Percentiles rank a stretch among this genome's conserved stretches.
Evolutionary conservation across 2,329 filamentous ascomycete genomes (phyloP).

Genomic region (Cordyceps cicadae): DNA sequence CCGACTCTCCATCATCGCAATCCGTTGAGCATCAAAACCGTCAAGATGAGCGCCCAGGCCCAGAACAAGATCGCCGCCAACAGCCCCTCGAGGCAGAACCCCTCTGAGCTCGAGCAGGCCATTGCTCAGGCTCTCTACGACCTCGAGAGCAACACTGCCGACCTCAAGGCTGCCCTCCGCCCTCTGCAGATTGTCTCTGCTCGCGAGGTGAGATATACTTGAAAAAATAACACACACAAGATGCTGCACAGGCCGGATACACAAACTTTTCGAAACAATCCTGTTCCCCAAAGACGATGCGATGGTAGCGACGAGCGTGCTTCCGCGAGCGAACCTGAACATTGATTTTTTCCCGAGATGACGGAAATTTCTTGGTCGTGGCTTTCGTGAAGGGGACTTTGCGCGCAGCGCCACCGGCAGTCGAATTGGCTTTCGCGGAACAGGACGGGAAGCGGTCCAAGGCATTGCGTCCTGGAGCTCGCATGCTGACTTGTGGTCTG

Average conservation of each 20-base stretch:
- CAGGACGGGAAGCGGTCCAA: constrained; percentile 71
- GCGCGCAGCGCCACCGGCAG: constrained; percentile 15
- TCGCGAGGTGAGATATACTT: constrained; percentile 80
- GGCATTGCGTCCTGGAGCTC: constrained; percentile 60
- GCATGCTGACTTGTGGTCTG: constrained; percentile 65
- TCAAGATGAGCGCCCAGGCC: constrained; percentile 59
- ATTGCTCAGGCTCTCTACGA: constrained; percentile 97
- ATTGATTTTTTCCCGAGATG: background rate
- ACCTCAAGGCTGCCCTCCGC: constrained; percentile 92
- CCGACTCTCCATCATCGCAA: constrained; percentile 21
- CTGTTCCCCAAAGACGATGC: constrained; percentile 34
- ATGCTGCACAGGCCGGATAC: constrained; percentile 7
- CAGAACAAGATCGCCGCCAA: constrained; percentile 98
- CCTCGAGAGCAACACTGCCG: constrained; percentile 97
- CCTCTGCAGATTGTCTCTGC: constrained; percentile 98
- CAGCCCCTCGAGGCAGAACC: constrained; percentile 92
- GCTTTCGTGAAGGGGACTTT: constrained; percentile 9
- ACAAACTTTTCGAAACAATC: constrained; percentile 26
- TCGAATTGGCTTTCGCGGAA: constrained; percentile 43
- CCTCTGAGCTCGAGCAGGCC: constrained; percentile 93
- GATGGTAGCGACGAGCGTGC: constrained; percentile 7
- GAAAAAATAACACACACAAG: constrained; percentile 17
- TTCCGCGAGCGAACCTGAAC: constrained; percentile 5
- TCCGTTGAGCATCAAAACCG: constrained; percentile 31
- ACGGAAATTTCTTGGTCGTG: background rate